These are phyloP conservation scores for Aspergillus heteromorphus DNA, from an alignment of 495 filamentous ascomycete genomes.

Conservation along the genomic window DNA sequence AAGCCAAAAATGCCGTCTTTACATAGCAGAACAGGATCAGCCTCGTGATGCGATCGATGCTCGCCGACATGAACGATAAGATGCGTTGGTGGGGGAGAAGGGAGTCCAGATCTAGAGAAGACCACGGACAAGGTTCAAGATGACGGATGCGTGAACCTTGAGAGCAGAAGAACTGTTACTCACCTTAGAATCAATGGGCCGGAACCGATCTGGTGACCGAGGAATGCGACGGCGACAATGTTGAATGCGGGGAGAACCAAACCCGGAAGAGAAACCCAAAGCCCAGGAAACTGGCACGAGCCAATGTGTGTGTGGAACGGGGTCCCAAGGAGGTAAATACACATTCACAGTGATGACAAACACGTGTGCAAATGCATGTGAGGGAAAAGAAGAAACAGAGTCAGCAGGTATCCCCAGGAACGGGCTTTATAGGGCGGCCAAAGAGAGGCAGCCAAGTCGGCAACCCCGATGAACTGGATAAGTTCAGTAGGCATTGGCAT, in stretches of 20 bases:
- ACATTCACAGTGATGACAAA: neutral
- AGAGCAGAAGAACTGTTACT: neutral
- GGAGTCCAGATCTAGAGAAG: neutral
- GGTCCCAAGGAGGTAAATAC: neutral
- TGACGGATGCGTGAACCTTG: neutral
- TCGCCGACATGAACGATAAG: neutral
- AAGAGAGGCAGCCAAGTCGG: neutral
- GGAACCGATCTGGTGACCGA: neutral
- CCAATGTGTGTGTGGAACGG: too few species aligned
- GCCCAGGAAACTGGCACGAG: too few species aligned
- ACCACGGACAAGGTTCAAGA: neutral
- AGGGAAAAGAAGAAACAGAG: neutral
- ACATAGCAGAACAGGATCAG: neutral
- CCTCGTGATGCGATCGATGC: neutral
- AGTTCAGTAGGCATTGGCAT: neutral
- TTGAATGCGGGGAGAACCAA: neutral
- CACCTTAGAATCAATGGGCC: neutral
- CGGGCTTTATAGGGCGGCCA: constrained; percentile 2
- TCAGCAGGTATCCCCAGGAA: neutral
- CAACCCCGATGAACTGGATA: neutral
- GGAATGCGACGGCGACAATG: neutral
- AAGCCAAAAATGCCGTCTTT: neutral
- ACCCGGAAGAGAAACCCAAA: too few species aligned
- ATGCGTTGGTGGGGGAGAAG: neutral
- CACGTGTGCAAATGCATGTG: neutral